Evolutionary conservation across 2,329 filamentous ascomycete species (phyloP).

Genomic region (Colletotrichum sp.): DNA sequence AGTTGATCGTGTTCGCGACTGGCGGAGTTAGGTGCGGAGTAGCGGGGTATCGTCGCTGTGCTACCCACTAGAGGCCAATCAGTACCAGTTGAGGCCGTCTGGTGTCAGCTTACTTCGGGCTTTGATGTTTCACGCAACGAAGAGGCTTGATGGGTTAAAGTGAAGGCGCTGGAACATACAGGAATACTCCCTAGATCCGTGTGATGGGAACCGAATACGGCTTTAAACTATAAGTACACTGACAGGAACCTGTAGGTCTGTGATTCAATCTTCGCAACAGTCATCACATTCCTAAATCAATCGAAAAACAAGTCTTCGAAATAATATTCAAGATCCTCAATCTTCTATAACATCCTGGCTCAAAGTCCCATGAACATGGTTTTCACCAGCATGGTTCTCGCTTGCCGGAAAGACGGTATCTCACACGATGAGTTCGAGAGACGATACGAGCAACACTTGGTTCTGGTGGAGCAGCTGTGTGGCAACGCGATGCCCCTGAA

Average conservation of each 20-base stretch:
- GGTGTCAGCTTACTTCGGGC: neutral
- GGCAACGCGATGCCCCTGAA: constrained; percentile 3
- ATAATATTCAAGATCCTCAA: neutral
- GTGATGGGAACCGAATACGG: neutral
- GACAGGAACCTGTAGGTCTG: no score
- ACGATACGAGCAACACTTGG: constrained; percentile 10
- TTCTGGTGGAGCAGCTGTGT: neutral
- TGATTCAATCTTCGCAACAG: no score
- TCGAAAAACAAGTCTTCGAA: neutral
- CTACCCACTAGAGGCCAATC: neutral
- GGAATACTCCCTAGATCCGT: neutral
- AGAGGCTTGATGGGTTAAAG: neutral
- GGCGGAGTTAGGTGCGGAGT: neutral
- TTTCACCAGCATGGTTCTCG: constrained; percentile 5
- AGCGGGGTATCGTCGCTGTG: neutral
- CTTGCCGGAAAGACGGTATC: neutral
- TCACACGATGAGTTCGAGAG: constrained; percentile 5
- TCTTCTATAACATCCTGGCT: no score
- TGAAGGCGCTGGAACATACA: neutral
- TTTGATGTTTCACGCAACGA: neutral
- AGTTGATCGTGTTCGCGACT: neutral
- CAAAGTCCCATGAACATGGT: neutral
- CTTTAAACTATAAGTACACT: neutral
- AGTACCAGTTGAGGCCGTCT: neutral
- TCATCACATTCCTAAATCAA: neutral